Base-by-base conservation (phyloP, 352 stramenopile genomes). In the Saprolegnia diclina region DNA sequence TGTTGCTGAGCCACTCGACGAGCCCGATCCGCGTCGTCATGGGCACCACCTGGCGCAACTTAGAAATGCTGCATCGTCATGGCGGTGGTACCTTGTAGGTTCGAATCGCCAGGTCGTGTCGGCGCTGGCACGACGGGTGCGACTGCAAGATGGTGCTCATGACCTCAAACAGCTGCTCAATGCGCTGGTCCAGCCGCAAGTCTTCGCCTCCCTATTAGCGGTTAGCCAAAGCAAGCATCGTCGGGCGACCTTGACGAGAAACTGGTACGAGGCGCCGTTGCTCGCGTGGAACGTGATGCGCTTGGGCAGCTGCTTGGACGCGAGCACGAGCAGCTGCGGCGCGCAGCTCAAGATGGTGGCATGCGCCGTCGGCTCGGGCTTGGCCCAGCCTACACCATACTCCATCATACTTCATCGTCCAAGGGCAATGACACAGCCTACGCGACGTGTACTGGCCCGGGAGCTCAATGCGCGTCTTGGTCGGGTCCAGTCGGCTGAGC, bases 101-200 rank as follows among this genome's bases (percentile, higher is more conserved):
- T 53, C 71, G 79, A 6, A 83, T 83, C 22, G 71, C 76, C 38
- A 97, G 70, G 48, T 78, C 77, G 24, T 85, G 72, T 24, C 52
- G 52, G 13, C 91, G 83, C 38, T 78, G 78, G 24, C 89, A 96
- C 1, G 75, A 73, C 7, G 82, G 72, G 38, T 94, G 74, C 42
- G 77, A 74, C 24, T 79, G 66, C 16, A 97, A 77, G 55, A 96
- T 87, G 55, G 88, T 78, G 69, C 97, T 97, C 86, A 97, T 97
- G 24, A 96, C 81, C 22, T 83, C 83, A 75, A 97, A 97, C 4
- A 97, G 73, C 66, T 97, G 89, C 67, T 97, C 87, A 57, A 97
- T 96, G 56, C 91, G 85, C 67, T 97, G 83, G 72, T 97, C 91
- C 61, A 96, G 79, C 6, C 91, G 85, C 62, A 97, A 72, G 56